These are phyloP conservation scores for Xerocomus brunneocitrinus DNA, from an alignment of 768 basidiomycete species.

Conservation along the genomic window DNA sequence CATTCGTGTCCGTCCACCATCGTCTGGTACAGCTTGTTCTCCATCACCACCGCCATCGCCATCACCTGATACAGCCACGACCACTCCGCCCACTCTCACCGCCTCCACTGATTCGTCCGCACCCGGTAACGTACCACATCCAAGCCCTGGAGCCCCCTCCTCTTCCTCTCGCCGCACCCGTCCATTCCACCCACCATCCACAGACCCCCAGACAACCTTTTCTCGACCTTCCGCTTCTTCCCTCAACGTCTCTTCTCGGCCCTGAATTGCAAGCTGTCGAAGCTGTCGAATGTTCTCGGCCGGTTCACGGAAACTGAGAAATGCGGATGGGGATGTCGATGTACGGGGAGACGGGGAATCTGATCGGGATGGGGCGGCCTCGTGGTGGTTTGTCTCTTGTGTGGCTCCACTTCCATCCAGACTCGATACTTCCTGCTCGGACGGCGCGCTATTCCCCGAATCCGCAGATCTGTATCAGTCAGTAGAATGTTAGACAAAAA, in stretches of 20 bases:
- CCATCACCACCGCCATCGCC: not conserved
- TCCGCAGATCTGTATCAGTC: not conserved
- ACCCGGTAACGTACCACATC: slow-evolving; percentile 8
- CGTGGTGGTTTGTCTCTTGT: not conserved
- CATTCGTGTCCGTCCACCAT: not conserved
- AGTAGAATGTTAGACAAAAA: not conserved
- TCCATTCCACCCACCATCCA: slow-evolving; percentile 1
- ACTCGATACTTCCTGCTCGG: not conserved
- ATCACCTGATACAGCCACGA: not conserved
- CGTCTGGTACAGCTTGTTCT: not conserved
- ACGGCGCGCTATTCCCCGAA: not conserved
- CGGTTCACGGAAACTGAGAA: slow-evolving; percentile 33
- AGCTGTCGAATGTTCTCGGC: slow-evolving; percentile 35
- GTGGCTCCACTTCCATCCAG: not conserved
- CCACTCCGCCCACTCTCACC: not conserved
- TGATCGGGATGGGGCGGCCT: not conserved
- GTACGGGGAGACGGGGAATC: not conserved
- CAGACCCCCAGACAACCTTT: slow-evolving; percentile 40
- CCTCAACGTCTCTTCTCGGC: slow-evolving; percentile 38
- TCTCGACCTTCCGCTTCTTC: slow-evolving; percentile 39
- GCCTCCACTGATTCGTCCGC: not conserved
- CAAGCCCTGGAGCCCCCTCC: not conserved
- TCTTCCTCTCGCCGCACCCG: slow-evolving; percentile 1
- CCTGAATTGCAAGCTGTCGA: slow-evolving; percentile 45
- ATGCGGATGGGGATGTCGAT: slow-evolving; percentile 14